Base-by-base conservation (phyloP, 345 rosid genomes). In the Populus tremula region DNA sequence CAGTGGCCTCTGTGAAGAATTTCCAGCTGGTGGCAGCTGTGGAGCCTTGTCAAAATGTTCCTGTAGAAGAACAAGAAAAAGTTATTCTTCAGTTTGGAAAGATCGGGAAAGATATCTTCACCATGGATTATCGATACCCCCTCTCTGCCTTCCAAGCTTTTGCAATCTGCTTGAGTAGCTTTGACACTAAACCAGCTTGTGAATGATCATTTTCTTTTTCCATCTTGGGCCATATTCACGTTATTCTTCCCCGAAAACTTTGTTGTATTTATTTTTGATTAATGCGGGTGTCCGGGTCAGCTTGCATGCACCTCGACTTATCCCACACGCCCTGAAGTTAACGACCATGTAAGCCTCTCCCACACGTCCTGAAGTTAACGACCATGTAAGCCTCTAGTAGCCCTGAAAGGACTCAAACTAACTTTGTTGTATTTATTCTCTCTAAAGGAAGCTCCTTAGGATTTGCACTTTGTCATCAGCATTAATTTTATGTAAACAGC, bases 101-200 rank as follows among this genome's bases (percentile, higher is more conserved):
- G 87, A 93, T 94, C 72, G 97, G 97, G 13, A 91, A 90, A 87
- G 98, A 93, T 80, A 91, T 91, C 67, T 94, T 94, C 87, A 91
- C 98, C 25, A 90, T 94, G 98, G 98, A 94, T 83, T 94, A 90
- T 80, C 87, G 91, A 64, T 93, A 94, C 23, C 98, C 98, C 16
- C 88, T 94, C 65, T 94, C 98, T 72, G 95, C 98, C 61, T 93
- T 94, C 72, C 98, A 94, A 86, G 97, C 97, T n/a, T 94, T 94
- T 77, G 92, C 97, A 53, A 89, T 94, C 82, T 88, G 98, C 89
- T 77, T 94, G 89, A 93, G 98, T 84, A 93, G 98, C 90, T 94
- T 94, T 79, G 97, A 91, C 82, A 91, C 97, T 56, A 94, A 94
- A 85, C 97, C 92, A 31, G 97, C 94, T 45, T 94, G 97, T 73